Evolutionary conservation across 345 rosid genomes (phyloP).

Genomic region (Bruguiera parviflora): DNA sequence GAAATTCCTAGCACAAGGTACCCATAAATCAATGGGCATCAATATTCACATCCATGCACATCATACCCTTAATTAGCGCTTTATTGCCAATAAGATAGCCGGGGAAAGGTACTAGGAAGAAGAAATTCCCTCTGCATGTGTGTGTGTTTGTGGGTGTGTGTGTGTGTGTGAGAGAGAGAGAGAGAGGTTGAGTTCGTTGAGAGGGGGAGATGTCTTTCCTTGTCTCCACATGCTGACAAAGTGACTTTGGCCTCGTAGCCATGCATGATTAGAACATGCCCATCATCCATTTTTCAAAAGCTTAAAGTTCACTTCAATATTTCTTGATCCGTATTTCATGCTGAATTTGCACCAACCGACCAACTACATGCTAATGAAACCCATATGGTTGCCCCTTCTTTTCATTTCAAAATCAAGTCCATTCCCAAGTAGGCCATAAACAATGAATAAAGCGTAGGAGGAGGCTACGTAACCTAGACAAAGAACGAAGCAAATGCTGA

Average conservation of each 20-base stretch:
- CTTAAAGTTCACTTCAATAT: slow-evolving; percentile 22
- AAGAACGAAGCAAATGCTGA: neutral
- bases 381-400: neutral
- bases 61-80: neutral
- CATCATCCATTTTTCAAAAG: slow-evolving; percentile 17
- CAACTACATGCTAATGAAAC: neutral
- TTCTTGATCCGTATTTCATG: slow-evolving; percentile 21
- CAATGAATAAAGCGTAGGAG: too few relatives aligned
- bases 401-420: neutral
- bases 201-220: slow-evolving; percentile 28
- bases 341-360: slow-evolving; percentile 1
- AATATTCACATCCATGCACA: too few relatives aligned
- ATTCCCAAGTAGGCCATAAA: too few relatives aligned
- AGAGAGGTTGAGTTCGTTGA: slow-evolving; percentile 16
- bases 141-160: neutral
- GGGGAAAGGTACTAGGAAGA: slow-evolving; percentile 15
- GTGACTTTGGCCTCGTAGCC: slow-evolving; percentile 32
- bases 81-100: slow-evolving; percentile 7
- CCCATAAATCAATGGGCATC: too few relatives aligned
- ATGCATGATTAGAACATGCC: slow-evolving; percentile 41
- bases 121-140: slow-evolving; percentile 23
- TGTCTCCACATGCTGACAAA: slow-evolving; percentile 51
- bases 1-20: too few relatives aligned
- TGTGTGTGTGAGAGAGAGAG: slow-evolving; percentile 7
- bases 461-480: too few relatives aligned